Base-by-base conservation (phyloP, 139 green algal genomes). In the Ettlia oleoabundans region DNA sequence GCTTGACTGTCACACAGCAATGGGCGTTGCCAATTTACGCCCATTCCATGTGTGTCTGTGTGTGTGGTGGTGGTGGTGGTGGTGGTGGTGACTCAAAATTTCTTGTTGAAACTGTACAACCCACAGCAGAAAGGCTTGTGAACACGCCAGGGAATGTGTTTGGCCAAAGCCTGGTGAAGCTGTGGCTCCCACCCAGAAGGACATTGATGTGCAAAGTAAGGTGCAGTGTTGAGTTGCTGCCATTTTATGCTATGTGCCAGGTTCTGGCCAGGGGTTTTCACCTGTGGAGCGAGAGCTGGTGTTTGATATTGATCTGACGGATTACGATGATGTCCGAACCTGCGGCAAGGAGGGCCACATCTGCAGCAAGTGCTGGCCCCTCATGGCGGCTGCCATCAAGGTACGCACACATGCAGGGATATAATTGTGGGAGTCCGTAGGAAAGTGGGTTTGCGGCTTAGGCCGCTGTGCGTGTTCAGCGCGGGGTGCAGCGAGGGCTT, bases 321-420 rank as follows among this genome's bases (percentile, higher is more conserved):
- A 99, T 86, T 99, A 99, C 81, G 97, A 99, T 58, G 96, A 99
- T 81, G 93, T 99, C 69, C 88, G 97, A n/a, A 98, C 93, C 0
- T 99, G 94, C 81, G 94, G 94, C 69, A 93, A 87, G 21, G 92
- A 85, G 0, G 94, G 92, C 4, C 89, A 97, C 86, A 96, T 99
- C 84, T 99, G 96, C 91, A 78, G 37, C 43, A 88, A 88, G 40
- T 99, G 96, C 93, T 99, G 97, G 97, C 94, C 95, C 24, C 91
- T 99, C 66, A 99, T 99, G 94, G 92, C 94, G 5, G 85, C 94
- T 0, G 96, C 95, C 22, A 93, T 99, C 55, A 90, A 98, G 91
- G 94, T 98, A 22, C 42, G 58, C 7, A n/a, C n/a, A 5, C 55
- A n/a, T n/a, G 55, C 55, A 5, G 21, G 18, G 55, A 9, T n/a